A percentile compares a stretch with the other conserved stretches of the same genome.
Evolutionary conservation across 805 yeast species (phyloP).

Genomic region (Metschnikowia picachoensis): DNA sequence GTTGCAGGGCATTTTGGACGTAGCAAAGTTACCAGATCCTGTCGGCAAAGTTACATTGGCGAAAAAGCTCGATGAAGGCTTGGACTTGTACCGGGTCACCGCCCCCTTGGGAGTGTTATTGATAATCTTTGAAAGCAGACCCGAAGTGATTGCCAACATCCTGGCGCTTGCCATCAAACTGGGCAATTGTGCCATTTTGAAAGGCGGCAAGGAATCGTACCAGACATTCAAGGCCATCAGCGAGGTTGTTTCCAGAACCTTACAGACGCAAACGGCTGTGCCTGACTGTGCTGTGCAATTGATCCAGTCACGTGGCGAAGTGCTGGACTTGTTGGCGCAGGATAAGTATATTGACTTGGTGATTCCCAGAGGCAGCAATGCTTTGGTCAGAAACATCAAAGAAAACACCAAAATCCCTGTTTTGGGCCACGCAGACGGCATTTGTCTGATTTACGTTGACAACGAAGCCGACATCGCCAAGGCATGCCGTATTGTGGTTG

Average conservation of each 20-base stretch:
- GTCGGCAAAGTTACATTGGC: constrained; percentile 86
- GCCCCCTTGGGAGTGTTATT: constrained; percentile 93
- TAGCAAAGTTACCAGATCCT: constrained; percentile 85
- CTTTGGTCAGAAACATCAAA: constrained; percentile 82
- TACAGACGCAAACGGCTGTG: constrained; percentile 58
- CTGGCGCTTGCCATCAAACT: constrained; percentile 94
- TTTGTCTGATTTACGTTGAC: constrained; percentile 85
- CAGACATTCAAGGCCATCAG: constrained; percentile 85
- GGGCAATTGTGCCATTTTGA: constrained; percentile 93
- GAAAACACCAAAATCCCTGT: constrained; percentile 91
- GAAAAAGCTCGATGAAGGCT: constrained; percentile 83
- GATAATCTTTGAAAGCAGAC: constrained; percentile 93
- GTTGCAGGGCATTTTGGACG: constrained; percentile 94
- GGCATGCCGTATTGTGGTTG: constrained; percentile 73
- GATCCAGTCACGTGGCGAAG: constrained; percentile 86
- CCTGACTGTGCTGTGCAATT: constrained; percentile 83
- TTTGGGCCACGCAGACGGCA: constrained; percentile 97
- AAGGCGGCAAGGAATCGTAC: constrained; percentile 93
- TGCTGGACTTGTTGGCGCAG: constrained; percentile 75
- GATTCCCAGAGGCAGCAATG: constrained; percentile 97
- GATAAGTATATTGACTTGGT: constrained; percentile 91
- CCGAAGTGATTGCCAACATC: constrained; percentile 97
- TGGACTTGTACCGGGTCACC: constrained; percentile 75
- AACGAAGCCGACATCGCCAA: constrained; percentile 70
- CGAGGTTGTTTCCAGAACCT: constrained; percentile 57